phyloP scores from a whole-genome alignment of 2,329 filamentous ascomycete species.

The Colletotrichum kahawae region DNA sequence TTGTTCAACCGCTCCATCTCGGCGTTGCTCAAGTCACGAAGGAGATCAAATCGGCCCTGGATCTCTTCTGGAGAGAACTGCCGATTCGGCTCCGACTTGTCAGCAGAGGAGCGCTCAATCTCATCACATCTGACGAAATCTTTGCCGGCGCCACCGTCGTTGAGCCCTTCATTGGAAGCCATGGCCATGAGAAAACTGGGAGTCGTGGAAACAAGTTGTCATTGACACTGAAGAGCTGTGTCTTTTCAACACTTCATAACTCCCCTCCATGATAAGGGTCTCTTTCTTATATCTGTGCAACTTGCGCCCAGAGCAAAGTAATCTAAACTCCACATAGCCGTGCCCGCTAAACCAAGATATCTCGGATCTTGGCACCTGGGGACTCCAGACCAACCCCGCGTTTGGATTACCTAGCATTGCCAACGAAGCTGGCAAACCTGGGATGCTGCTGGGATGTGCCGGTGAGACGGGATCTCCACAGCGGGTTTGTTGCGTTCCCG shows the following conservation, averaged over 20 bases:
- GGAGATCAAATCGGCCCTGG: slow-evolving; percentile 27
- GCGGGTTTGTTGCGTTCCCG: neutral
- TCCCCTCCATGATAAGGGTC: neutral
- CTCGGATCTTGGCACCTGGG: slow-evolving; percentile 8
- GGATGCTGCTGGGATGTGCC: neutral
- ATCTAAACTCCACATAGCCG: neutral
- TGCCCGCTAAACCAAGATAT: neutral
- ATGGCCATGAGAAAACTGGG: neutral
- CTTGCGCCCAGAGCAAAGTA: neutral
- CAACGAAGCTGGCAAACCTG: neutral
- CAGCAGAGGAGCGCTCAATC: neutral
- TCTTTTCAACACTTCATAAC: neutral
- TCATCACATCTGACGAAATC: neutral
- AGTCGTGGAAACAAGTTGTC: too few relatives aligned
- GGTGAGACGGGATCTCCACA: neutral
- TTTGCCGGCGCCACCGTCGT: neutral
- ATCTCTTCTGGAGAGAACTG: slow-evolving; percentile 22
- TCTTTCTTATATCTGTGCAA: neutral
- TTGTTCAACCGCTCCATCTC: slow-evolving; percentile 31
- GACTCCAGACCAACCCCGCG: slow-evolving; percentile 18
- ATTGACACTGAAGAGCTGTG: neutral
- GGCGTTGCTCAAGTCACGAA: slow-evolving; percentile 24
- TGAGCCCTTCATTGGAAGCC: neutral
- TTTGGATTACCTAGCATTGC: neutral
- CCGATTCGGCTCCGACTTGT: neutral